Evolutionary conservation across 441 rosid genomes (phyloP), one percentile per base, ranked within the genome.

Genomic region (Gossypium laxum): DNA sequence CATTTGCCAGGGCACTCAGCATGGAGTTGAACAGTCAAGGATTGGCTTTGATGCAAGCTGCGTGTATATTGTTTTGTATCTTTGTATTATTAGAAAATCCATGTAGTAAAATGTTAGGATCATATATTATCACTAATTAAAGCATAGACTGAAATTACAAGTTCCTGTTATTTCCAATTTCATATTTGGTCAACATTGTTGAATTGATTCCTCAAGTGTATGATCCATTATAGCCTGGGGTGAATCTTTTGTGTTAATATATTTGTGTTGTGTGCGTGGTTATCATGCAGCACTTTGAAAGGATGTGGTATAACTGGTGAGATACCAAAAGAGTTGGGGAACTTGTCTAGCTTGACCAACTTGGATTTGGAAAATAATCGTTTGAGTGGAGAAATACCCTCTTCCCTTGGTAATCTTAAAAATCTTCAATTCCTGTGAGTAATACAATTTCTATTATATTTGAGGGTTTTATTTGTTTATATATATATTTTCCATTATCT

Each of bases 351-450:
- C 79, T 86, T 93, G 80, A 89, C 84, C 41, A 87, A 87, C 75
- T 85, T 93, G 83, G 96, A 93, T 80, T 83, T 93, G 86, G 96
- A 86, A 70, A 87, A 87, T 66, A 93, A 93, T 87, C 79, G 51
- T 68, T 79, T 93, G 67, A 83, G 74, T 70, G 98, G 98, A 71
- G 78, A 66, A 75, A 88, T 93, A 84, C 98, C 98, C 4, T 70
- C 91, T 69, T 76, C 93, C 67, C 82, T 91, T 67, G 96, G 98
- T 56, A 80, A 87, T 72, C 97, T 93, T 70, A 84, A 81, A 80
- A 87, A 77, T 74, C 97, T 91, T 80, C 97, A 91, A 80, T 89
- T 93, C 86, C 82, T 93, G 98, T 93, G 80, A 87, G 96, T 80
- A 67, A 70, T 58, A 69, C 59, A 26, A 3, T 74, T 69, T 26